Evolutionary conservation across 805 yeast genomes (phyloP).

Genomic region (Millerozyma acaciae): DNA sequence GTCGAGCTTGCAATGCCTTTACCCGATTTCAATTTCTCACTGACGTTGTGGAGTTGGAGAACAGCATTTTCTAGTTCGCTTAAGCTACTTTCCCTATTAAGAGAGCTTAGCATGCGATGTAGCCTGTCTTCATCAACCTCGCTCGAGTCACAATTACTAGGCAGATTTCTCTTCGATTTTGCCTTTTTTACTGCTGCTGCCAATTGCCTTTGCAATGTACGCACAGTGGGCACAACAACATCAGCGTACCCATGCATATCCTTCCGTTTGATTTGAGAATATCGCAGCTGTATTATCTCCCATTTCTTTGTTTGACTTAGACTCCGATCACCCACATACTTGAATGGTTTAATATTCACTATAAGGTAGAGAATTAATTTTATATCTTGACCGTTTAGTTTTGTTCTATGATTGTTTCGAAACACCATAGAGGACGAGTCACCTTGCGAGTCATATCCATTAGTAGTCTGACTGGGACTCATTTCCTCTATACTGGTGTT

Average conservation of each 20-base stretch:
- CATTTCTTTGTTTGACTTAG: constrained; percentile 33
- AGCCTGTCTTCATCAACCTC: constrained; percentile 8
- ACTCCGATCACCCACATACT: constrained; percentile 32
- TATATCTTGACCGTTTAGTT: constrained; percentile 25
- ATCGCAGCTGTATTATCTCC: constrained; percentile 28
- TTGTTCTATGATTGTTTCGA: constrained; percentile 16
- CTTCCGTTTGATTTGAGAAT: constrained; percentile 14
- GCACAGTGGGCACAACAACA: constrained; percentile 28
- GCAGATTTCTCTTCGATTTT: constrained; percentile 6
- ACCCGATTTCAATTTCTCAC: constrained; percentile 28
- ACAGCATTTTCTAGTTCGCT: constrained; percentile 26
- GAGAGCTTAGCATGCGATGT: constrained; percentile 11
- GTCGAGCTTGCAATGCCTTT: constrained; percentile 8
- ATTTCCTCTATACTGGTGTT: constrained; percentile 3
- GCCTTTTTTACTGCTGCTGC: constrained; percentile 31
- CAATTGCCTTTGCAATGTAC: constrained; percentile 34
- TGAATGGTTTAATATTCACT: constrained; percentile 30
- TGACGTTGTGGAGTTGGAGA: constrained; percentile 26
- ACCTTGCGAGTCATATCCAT: constrained; percentile 2
- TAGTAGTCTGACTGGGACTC: constrained; percentile 1
- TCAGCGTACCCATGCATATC: constrained; percentile 3
- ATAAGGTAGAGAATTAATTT: constrained; percentile 28
- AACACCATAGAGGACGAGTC: constrained; percentile 1
- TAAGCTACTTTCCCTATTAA: constrained; percentile 17
- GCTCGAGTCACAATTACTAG: constrained; percentile 7